A percentile compares a stretch with the other conserved stretches of the same genome.
phyloP scores from a whole-genome alignment of 768 basidiomycete genomes.

The Mycena amicta region DNA sequence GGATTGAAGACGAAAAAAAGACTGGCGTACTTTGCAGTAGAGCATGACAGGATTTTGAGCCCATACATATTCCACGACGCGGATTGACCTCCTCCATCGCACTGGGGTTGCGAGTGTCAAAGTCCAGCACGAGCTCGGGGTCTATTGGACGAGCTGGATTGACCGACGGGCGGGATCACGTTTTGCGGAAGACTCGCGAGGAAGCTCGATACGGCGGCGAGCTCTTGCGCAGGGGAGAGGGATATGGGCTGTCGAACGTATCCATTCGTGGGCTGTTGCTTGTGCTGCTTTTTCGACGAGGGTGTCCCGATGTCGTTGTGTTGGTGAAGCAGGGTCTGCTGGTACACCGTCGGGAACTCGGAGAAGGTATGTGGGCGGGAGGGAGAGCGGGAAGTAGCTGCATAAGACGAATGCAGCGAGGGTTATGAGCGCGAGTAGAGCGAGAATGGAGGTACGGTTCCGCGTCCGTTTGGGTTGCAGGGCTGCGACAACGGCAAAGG shows the following conservation, averaged over 20 bases:
- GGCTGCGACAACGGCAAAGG: slow-evolving; percentile 31
- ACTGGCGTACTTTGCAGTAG: slow-evolving; percentile 62
- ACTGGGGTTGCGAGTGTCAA: slow-evolving; percentile 69
- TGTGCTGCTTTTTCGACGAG: slow-evolving; percentile 22
- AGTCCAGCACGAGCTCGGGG: slow-evolving; percentile 80
- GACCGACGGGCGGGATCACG: slow-evolving; percentile 64
- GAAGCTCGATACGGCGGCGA: slow-evolving; percentile 76
- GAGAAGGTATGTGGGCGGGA: slow-evolving; percentile 41
- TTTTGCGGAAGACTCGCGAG: slow-evolving; percentile 75
- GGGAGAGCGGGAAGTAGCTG: slow-evolving; percentile 41
- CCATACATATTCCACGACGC: slow-evolving; percentile 71
- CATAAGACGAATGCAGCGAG: slow-evolving; percentile 61
- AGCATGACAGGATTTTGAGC: slow-evolving; percentile 71
- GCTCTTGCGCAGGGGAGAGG: slow-evolving; percentile 60
- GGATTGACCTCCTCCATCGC: slow-evolving; percentile 62
- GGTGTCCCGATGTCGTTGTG: slow-evolving; percentile 39
- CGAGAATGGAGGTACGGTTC: slow-evolving; percentile 56
- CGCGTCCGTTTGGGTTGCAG: slow-evolving; percentile 49
- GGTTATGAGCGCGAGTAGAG: slow-evolving; percentile 51
- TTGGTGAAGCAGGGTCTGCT: slow-evolving; percentile 35
- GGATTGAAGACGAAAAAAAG: slow-evolving; percentile 4
- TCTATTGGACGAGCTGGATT: slow-evolving; percentile 70
- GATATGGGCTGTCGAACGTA: slow-evolving; percentile 39
- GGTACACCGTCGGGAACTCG: slow-evolving; percentile 32
- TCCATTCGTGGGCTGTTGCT: slow-evolving; percentile 26